These are phyloP conservation scores for Eutrema salsugineum DNA, from an alignment of 441 rosid species.

Conservation along the genomic window DNA sequence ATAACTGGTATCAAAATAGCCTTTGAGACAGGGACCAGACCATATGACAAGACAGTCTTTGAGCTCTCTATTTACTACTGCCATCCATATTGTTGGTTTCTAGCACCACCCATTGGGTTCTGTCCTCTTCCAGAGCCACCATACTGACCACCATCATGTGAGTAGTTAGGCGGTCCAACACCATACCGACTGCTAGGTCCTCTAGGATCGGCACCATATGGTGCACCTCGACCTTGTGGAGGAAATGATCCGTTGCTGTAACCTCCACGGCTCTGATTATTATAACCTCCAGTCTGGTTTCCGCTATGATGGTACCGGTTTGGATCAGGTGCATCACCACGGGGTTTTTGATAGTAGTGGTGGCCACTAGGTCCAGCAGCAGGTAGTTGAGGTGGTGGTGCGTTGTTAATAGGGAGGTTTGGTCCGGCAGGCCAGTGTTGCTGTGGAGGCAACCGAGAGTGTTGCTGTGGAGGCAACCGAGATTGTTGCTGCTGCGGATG, in stretches of 20 bases:
- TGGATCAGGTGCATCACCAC: constrained; percentile 74
- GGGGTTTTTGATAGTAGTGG: constrained; percentile 60
- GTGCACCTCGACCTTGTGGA: constrained; percentile 37
- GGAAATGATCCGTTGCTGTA: constrained; percentile 32
- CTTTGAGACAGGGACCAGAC: neutral
- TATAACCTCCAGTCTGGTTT: constrained; percentile 52
- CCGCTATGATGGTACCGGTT: constrained; percentile 70
- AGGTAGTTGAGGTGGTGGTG: constrained; percentile 56
- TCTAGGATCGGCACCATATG: constrained; percentile 66
- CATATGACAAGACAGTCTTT: neutral
- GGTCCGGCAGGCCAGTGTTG: constrained; percentile 61
- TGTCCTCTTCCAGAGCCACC: constrained; percentile 86
- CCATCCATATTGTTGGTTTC: constrained; percentile 92
- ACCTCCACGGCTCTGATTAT: constrained; percentile 64
- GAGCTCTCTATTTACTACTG: constrained; percentile 41
- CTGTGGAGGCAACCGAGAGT: constrained; percentile 45
- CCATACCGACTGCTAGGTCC: constrained; percentile 71
- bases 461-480: constrained; percentile 85
- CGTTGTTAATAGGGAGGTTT: constrained; percentile 59
- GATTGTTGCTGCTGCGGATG: constrained; percentile 80
- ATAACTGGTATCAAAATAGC: constrained; percentile 2
- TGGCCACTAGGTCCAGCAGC: constrained; percentile 60
- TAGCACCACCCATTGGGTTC: constrained; percentile 80
- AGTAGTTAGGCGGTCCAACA: constrained; percentile 71
- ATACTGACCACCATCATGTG: constrained; percentile 79